These are phyloP conservation scores for Monosporascus sp. DNA, from an alignment of 2,329 filamentous ascomycete species.

Conservation along the genomic window DNA sequence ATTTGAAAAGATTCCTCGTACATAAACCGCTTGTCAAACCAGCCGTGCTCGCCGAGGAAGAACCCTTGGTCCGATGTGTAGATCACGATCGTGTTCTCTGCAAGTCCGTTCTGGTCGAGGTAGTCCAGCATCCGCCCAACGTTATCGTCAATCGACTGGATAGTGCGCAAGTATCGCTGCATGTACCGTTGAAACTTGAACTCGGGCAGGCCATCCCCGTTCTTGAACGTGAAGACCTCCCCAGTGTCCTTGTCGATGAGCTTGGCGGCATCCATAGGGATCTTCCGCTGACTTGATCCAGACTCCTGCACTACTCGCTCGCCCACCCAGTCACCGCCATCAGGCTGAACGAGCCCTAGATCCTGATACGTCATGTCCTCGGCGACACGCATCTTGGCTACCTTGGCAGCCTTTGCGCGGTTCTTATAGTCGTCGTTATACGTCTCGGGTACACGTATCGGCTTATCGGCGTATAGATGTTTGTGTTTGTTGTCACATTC, in stretches of 20 bases:
- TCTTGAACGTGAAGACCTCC: constrained; percentile 40
- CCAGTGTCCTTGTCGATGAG: constrained; percentile 44
- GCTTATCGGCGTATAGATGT: constrained; percentile 38
- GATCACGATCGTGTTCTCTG: constrained; percentile 45
- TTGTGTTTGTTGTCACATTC: constrained; percentile 46
- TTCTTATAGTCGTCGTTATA: constrained; percentile 52
- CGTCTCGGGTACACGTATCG: constrained; percentile 43
- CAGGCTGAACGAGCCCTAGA: constrained; percentile 46
- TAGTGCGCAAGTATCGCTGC: constrained; percentile 49
- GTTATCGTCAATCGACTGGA: constrained; percentile 49
- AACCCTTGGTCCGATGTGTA: constrained; percentile 53
- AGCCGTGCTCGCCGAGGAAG: constrained; percentile 53
- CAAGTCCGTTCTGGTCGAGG: constrained; percentile 36
- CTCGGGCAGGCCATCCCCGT: constrained; percentile 36
- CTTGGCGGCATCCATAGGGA: constrained; percentile 16
- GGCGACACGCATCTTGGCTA: constrained; percentile 47
- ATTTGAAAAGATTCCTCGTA: constrained; percentile 55
- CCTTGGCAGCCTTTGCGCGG: constrained; percentile 41
- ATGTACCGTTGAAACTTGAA: constrained; percentile 56
- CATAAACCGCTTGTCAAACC: constrained; percentile 56
- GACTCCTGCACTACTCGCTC: constrained; percentile 25
- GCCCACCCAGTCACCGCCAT: constrained; percentile 38
- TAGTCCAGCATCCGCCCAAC: constrained; percentile 44
- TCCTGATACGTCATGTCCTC: constrained; percentile 49
- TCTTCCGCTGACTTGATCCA: constrained; percentile 21